These are phyloP conservation scores for Talaromyces liani DNA, from an alignment of 495 filamentous ascomycete species.

Conservation along the genomic window DNA sequence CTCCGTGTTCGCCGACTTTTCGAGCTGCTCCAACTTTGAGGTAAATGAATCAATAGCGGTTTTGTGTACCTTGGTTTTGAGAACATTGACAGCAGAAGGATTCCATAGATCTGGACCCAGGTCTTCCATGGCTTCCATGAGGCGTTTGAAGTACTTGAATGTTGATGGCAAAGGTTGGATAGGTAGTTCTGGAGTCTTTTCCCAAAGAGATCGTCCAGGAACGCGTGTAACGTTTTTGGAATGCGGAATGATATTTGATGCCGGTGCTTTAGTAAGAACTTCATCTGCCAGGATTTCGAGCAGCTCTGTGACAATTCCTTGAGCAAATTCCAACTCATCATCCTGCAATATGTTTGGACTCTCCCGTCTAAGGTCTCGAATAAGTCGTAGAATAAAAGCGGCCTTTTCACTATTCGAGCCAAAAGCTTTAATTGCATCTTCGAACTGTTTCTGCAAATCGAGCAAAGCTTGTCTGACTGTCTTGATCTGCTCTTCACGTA, in stretches of 20 bases:
- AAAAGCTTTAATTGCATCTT: constrained; percentile 34
- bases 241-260: constrained; percentile 5
- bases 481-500: constrained; percentile 53
- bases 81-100: constrained; percentile 49
- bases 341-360: constrained; percentile 39
- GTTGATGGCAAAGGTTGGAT: constrained; percentile 71
- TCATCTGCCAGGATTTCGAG: constrained; percentile 45
- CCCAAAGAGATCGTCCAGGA: constrained; percentile 60
- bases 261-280: constrained; percentile 15
- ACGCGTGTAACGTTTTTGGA: constrained; percentile 14
- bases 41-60: constrained; percentile 26
- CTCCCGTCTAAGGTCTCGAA: constrained; percentile 65
- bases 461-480: constrained; percentile 52
- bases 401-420: constrained; percentile 44
- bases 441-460: constrained; percentile 50
- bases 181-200: constrained; percentile 66
- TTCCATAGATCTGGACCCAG: constrained; percentile 81
- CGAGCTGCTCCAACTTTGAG: not conserved
- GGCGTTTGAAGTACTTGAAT: constrained; percentile 64
- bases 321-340: constrained; percentile 29
- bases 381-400: constrained; percentile 64
- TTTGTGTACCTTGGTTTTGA: constrained; percentile 51
- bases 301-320: constrained; percentile 45
- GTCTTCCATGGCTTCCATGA: constrained; percentile 59
- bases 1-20: not conserved